Percentiles rank a stretch among this genome's conserved stretches.
These are phyloP conservation scores for Naganishia cerealis DNA, from an alignment of 1,284 basidiomycete species.

Conservation along the genomic window DNA sequence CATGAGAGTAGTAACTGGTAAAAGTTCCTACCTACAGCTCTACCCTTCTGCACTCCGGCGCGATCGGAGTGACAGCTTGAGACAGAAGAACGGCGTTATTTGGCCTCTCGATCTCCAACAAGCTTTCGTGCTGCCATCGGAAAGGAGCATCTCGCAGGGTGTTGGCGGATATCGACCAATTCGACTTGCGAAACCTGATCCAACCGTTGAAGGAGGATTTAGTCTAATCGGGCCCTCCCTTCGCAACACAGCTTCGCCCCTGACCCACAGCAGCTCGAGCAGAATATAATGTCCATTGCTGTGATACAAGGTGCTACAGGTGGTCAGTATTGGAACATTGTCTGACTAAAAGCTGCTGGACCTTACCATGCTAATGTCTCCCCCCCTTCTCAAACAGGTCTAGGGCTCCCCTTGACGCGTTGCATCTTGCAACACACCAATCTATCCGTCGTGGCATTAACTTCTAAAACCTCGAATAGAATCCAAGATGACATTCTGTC, in stretches of 20 bases:
- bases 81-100: too few species aligned
- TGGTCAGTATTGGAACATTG: conserved; percentile 9
- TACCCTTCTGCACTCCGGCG: too few species aligned
- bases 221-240: neutral
- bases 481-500: conserved; percentile 46
- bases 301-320: conserved; percentile 45
- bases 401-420: conserved; percentile 42
- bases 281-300: conserved; percentile 43
- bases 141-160: neutral
- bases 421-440: conserved; percentile 51
- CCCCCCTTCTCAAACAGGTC: conserved; percentile 29
- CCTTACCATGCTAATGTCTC: neutral
- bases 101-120: neutral
- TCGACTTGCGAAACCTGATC: too few species aligned
- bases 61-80: too few species aligned
- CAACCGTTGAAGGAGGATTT: too few species aligned
- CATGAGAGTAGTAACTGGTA: too few species aligned
- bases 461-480: conserved; percentile 48
- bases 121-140: neutral
- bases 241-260: neutral
- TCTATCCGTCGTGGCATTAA: conserved; percentile 55
- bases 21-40: neutral
- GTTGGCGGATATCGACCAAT: too few species aligned
- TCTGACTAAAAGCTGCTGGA: neutral
- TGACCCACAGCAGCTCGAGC: neutral